Percentiles rank a stretch among this genome's conserved stretches.
Conservation (phyloP, 768 basidiomycete genomes). For the Steccherinum ochraceum region DNA sequence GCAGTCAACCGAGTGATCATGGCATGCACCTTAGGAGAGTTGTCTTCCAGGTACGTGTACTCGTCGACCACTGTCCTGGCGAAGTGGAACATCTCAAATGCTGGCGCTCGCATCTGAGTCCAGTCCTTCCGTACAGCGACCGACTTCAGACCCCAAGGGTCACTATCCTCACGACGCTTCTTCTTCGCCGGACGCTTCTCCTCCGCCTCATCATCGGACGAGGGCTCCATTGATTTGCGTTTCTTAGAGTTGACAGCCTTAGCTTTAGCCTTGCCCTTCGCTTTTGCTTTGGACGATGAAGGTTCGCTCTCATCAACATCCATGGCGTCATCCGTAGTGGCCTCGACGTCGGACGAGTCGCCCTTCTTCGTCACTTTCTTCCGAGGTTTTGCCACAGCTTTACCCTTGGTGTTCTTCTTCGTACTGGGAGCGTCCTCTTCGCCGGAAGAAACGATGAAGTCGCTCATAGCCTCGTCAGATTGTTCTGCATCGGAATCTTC, state of each 20-base stretch:
- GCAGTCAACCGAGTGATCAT: conserved; percentile 73
- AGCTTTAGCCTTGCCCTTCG: conserved; percentile 16
- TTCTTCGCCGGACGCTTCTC: conserved; percentile 39
- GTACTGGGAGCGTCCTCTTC: conserved; percentile 14
- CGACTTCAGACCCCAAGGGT: conserved; percentile 74
- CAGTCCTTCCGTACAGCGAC: conserved; percentile 63
- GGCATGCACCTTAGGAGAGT: conserved; percentile 49
- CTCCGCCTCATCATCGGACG: conserved; percentile 21
- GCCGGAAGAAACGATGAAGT: conserved; percentile 2
- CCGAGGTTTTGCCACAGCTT: conserved; percentile 21
- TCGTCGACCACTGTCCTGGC: conserved; percentile 88
- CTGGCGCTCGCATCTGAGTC: conserved; percentile 74
- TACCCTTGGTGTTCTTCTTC: conserved; percentile 15
- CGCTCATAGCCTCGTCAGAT: conserved; percentile 11
- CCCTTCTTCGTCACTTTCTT: conserved; percentile 16
- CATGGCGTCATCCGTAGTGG: conserved; percentile 39
- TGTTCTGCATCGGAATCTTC: conserved; percentile 10
- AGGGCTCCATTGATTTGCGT: conserved; percentile 27
- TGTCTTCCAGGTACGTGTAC: conserved; percentile 60
- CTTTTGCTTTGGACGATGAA: conserved; percentile 16
- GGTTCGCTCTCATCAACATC: conserved; percentile 47
- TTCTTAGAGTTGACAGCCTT: conserved; percentile 38
- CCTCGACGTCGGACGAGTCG: conserved; percentile 17
- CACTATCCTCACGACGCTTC: conserved; percentile 54
- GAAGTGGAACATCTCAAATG: conserved; percentile 91